phyloP scores from a whole-genome alignment of 305 asterid species.

The Ruellia speciosa region DNA sequence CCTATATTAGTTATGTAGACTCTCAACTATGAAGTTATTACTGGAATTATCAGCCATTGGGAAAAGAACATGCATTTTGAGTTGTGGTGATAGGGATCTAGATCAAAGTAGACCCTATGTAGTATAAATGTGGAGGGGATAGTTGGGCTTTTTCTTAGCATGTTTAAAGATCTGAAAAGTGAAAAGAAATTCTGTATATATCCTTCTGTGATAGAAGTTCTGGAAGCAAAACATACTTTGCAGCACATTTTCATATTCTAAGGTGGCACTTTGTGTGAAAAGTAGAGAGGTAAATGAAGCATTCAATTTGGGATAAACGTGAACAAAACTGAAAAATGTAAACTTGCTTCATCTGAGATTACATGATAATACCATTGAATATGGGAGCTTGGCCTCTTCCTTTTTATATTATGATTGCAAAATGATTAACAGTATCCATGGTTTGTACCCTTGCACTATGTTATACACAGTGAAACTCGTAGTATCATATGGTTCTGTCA shows the following conservation, averaged over 20 bases:
- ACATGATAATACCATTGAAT: no score
- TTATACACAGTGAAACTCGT: conserved; percentile 4
- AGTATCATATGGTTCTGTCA: conserved; percentile 15
- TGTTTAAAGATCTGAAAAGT: neutral
- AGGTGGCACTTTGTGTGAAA: neutral
- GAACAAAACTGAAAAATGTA: no score
- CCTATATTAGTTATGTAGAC: neutral
- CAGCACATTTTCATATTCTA: neutral
- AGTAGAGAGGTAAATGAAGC: neutral
- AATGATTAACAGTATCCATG: neutral
- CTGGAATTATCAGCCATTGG: neutral
- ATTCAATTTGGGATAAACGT: no score
- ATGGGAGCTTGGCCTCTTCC: neutral
- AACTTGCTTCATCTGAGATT: no score
- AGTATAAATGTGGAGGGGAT: neutral
- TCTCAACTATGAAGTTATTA: neutral
- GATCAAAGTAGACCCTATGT: neutral
- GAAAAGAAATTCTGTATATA: neutral
- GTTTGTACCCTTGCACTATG: neutral
- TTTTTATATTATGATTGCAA: neutral
- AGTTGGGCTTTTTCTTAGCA: neutral
- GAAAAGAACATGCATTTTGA: no score
- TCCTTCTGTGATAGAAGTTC: neutral
- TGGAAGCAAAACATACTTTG: neutral
- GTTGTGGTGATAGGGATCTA: no score